Conservation (phyloP, 495 filamentous ascomycete genomes). For the Bathelium albidoporum region DNA sequence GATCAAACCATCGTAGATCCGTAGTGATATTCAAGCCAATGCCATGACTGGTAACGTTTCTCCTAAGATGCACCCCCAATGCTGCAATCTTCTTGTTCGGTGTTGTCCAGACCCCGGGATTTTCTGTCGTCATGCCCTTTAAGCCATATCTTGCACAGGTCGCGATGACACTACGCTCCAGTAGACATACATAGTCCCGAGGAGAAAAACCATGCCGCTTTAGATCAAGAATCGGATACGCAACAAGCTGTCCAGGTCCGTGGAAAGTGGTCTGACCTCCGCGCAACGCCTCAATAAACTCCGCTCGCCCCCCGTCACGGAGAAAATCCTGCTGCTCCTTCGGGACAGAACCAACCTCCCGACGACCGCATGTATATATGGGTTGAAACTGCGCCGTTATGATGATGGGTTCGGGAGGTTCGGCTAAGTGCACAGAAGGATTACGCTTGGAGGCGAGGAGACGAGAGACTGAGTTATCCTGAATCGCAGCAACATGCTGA, state of each 20-base stretch:
- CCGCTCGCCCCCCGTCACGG: constrained; percentile 38
- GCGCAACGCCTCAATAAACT: constrained; percentile 59
- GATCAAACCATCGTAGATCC: constrained; percentile 56
- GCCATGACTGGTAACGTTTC: constrained; percentile 79
- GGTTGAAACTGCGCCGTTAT: constrained; percentile 76
- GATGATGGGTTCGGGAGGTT: constrained; percentile 51
- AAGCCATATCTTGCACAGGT: constrained; percentile 50
- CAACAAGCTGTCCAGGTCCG: constrained; percentile 83
- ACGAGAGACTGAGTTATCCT: constrained; percentile 33
- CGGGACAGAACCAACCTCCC: constrained; percentile 55
- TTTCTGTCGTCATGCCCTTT: constrained; percentile 49
- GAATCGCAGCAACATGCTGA: constrained; percentile 27
- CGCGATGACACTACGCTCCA: constrained; percentile 66
- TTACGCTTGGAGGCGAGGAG: constrained; percentile 41
- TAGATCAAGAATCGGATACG: constrained; percentile 79
- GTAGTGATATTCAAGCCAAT: constrained; percentile 73
- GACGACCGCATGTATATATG: constrained; percentile 83
- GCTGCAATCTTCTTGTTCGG: constrained; percentile 63
- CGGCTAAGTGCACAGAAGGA: constrained; percentile 14
- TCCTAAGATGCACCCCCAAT: constrained; percentile 75
- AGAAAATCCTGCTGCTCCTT: constrained; percentile 33
- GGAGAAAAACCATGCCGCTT: constrained; percentile 42
- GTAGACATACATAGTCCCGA: constrained; percentile 58
- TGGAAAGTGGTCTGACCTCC: constrained; percentile 94
- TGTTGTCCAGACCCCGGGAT: constrained; percentile 79